These are phyloP conservation scores for Aegle marmelos DNA, from an alignment of 345 rosid genomes.

Conservation along the genomic window DNA sequence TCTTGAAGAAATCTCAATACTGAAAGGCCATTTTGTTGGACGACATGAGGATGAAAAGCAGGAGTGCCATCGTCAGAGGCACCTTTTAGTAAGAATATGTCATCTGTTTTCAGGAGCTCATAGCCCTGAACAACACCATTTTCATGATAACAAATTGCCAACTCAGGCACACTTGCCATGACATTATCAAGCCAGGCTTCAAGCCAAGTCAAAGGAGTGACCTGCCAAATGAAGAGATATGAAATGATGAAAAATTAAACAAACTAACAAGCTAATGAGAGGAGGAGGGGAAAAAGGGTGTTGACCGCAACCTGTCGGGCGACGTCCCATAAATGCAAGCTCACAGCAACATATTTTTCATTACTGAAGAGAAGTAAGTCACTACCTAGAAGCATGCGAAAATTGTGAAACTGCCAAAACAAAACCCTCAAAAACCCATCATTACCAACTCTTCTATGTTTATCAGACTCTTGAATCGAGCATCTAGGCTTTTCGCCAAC, in stretches of 20 bases:
- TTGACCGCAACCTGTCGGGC: conserved; percentile 58
- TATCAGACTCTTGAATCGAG: conserved; percentile 79
- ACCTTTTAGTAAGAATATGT: conserved; percentile 82
- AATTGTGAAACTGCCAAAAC: conserved; percentile 97
- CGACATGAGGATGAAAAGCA: conserved; percentile 92
- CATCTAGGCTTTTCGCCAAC: conserved; percentile 71
- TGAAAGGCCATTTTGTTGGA: conserved; percentile 91
- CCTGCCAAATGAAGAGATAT: conserved; percentile 34
- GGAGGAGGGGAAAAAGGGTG: not conserved
- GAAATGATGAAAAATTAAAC: conserved; percentile 1
- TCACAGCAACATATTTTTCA: conserved; percentile 89
- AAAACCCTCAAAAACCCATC: conserved; percentile 80
- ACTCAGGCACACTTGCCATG: conserved; percentile 97
- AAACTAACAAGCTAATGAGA: conserved; percentile 8
- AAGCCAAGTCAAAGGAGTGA: conserved; percentile 92
- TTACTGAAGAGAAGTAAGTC: conserved; percentile 92
- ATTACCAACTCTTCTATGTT: conserved; percentile 58
- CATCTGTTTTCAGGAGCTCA: conserved; percentile 94
- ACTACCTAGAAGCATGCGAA: conserved; percentile 92
- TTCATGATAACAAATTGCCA: conserved; percentile 94
- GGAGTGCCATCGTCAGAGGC: conserved; percentile 92
- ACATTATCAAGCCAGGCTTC: conserved; percentile 99
- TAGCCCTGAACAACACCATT: conserved; percentile 93
- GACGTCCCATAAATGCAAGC: conserved; percentile 92
- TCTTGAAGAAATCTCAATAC: conserved; percentile 91